Evolutionary conservation across 2,329 filamentous ascomycete species (phyloP).

Genomic region (Talaromyces albobiverticillius): DNA sequence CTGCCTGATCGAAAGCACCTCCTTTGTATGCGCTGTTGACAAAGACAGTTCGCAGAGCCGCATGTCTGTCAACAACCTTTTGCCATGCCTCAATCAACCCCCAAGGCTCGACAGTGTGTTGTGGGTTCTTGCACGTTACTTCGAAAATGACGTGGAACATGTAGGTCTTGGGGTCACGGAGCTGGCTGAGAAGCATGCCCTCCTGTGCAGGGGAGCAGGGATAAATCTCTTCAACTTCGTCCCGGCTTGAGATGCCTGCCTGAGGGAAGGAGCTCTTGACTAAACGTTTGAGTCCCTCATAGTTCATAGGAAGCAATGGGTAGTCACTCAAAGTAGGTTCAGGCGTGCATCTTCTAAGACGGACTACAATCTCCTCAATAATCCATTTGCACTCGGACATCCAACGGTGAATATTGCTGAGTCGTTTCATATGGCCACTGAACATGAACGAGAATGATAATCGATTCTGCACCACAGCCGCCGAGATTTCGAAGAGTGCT

Average conservation of each 20-base stretch:
- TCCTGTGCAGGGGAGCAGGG: slow-evolving; percentile 42
- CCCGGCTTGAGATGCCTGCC: slow-evolving; percentile 29
- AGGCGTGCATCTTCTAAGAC: slow-evolving; percentile 24
- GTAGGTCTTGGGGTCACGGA: slow-evolving; percentile 41
- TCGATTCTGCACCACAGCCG: slow-evolving; percentile 45
- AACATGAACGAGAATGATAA: slow-evolving; percentile 52
- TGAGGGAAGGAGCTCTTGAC: slow-evolving; percentile 34
- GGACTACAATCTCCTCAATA: slow-evolving; percentile 29
- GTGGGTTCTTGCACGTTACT: slow-evolving; percentile 20
- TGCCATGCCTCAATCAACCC: slow-evolving; percentile 20
- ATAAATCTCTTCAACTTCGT: slow-evolving; percentile 38
- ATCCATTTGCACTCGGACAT: slow-evolving; percentile 36
- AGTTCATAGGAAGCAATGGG: slow-evolving; percentile 44
- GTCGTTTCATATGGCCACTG: slow-evolving; percentile 49
- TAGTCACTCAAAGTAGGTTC: slow-evolving; percentile 43
- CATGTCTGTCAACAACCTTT: slow-evolving; percentile 8
- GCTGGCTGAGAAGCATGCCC: slow-evolving; percentile 42
- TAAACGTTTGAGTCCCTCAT: slow-evolving; percentile 40
- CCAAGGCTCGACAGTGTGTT: slow-evolving; percentile 27
- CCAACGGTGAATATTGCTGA: slow-evolving; percentile 43
- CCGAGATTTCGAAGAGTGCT: slow-evolving; percentile 52
- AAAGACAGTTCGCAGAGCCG: slow-evolving; percentile 20
- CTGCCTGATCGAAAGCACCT: slow-evolving; percentile 37
- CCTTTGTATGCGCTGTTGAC: slow-evolving; percentile 34
- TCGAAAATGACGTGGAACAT: slow-evolving; percentile 38